Conservation (phyloP, 108 stramenopile species). For the Fistulifera solaris region DNA sequence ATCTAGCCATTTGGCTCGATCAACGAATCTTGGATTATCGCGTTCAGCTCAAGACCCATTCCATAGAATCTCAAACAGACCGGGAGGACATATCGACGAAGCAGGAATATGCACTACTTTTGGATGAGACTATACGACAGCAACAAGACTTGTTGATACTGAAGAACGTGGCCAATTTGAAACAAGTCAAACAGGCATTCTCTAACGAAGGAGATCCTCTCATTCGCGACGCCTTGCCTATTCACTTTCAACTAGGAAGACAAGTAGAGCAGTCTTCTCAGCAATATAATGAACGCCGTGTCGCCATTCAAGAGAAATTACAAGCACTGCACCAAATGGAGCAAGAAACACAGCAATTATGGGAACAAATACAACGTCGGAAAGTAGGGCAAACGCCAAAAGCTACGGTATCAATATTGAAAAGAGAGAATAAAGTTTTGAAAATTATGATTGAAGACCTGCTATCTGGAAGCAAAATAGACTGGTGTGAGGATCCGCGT, state of each 20-base stretch:
- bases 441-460: constrained; percentile 4
- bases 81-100: background rate
- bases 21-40: constrained; percentile 10
- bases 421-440: background rate
- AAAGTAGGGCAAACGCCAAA: background rate
- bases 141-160: constrained; percentile 2
- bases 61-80: background rate
- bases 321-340: background rate
- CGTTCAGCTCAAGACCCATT: background rate
- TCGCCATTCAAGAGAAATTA: background rate
- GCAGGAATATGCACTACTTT: background rate
- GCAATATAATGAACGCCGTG: background rate
- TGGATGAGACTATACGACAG: constrained; percentile 6
- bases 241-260: background rate
- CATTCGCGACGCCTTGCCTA: background rate
- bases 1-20: constrained; percentile 5
- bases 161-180: background rate
- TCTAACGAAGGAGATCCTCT: background rate
- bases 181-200: background rate
- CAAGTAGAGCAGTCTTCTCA: background rate
- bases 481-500: constrained; percentile 11
- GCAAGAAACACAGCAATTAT: background rate
- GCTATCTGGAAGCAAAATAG: constrained; percentile 10
- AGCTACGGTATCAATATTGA: constrained; percentile 3
- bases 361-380: background rate